These are phyloP conservation scores for Lasiodiplodia sp. DNA, from an alignment of 2,329 filamentous ascomycete genomes.

Conservation along the genomic window DNA sequence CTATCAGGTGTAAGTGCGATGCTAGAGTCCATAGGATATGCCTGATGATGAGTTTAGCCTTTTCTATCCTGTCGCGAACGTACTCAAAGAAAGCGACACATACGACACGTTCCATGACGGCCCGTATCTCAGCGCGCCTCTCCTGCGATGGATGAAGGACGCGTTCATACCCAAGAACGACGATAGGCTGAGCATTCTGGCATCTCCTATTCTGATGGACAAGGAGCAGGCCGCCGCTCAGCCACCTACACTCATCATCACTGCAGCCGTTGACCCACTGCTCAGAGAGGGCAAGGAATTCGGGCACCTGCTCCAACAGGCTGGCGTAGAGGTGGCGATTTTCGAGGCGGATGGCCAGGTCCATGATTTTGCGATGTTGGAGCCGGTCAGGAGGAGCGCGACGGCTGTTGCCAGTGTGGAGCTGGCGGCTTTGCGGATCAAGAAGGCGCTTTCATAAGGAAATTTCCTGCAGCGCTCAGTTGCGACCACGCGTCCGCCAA, in stretches of 20 bases:
- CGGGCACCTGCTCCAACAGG: conserved; percentile 18
- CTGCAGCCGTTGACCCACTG: conserved; percentile 14
- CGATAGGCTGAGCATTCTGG: conserved; percentile 2
- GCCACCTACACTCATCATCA: conserved; percentile 22
- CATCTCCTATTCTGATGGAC: neutral
- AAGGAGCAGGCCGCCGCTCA: conserved; percentile 18
- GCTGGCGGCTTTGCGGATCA: conserved; percentile 12
- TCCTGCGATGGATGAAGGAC: conserved; percentile 18
- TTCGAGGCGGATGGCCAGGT: conserved; percentile 18
- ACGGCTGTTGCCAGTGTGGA: conserved; percentile 8
- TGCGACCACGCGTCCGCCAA: conserved; percentile 13
- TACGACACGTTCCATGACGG: conserved; percentile 14
- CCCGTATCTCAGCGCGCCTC: conserved; percentile 10
- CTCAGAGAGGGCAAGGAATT: conserved; percentile 10
- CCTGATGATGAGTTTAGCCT: conserved; percentile 10
- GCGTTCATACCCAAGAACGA: conserved; percentile 16
- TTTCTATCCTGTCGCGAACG: conserved; percentile 15
- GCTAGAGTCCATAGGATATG: neutral
- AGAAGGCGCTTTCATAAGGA: conserved; percentile 10
- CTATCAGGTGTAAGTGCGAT: conserved; percentile 14
- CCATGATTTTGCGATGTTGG: conserved; percentile 23
- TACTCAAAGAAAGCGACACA: neutral
- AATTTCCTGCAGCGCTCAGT: neutral
- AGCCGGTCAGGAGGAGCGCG: conserved; percentile 19
- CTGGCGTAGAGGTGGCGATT: conserved; percentile 18